Evolutionary conservation across 257 asterid genomes (phyloP), one percentile per base, ranked within the genome.

Genomic region (Jacaranda copaia): DNA sequence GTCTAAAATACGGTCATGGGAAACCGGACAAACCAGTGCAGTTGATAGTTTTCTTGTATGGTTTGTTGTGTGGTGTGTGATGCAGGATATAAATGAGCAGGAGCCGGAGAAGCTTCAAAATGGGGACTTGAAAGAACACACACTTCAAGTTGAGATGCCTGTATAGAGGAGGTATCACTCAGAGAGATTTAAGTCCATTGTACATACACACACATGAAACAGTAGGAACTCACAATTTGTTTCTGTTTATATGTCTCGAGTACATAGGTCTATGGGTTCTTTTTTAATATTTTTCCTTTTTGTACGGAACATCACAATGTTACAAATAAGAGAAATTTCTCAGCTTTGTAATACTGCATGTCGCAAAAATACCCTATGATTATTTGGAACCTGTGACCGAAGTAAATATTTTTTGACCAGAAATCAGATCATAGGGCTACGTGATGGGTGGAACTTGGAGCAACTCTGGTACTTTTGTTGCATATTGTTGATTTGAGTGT

Each of bases 91-190:
- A 16, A 68, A 74, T 39, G 76, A 75, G 59, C 68, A 51, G 76
- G 92, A 81, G 51, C 42, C 43, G 18, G 88, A 81, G 72, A 84
- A 80, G 82, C 85, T 76, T 52, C 80, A 80, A 71, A 84, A 81
- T 10, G 77, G 70, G 9, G 90, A 79, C 51, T 18, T 55, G 56
- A 77, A 83, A 58, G 91, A 78, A 55, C 73, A 73, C 20, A 71
- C 45, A 8, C 68, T 69, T 62, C 68, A 64, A 51, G 80, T 72
- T 58, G 84, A 81, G 72, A 60, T 69, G 85, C 79, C 46, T 80
- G 78, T 25, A 81, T 63, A 57, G 63, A 74, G 75, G 25, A 20
- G 18, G 42, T 25, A 25, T 25, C 32, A 25, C 32, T 39, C 42
- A 10, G 18, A 40, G 76, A 16, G 43, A 66, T 65, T 65, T 76